phyloP scores from a whole-genome alignment of 2,329 filamentous ascomycete genomes.

The Pestalotiopsis sp. region DNA sequence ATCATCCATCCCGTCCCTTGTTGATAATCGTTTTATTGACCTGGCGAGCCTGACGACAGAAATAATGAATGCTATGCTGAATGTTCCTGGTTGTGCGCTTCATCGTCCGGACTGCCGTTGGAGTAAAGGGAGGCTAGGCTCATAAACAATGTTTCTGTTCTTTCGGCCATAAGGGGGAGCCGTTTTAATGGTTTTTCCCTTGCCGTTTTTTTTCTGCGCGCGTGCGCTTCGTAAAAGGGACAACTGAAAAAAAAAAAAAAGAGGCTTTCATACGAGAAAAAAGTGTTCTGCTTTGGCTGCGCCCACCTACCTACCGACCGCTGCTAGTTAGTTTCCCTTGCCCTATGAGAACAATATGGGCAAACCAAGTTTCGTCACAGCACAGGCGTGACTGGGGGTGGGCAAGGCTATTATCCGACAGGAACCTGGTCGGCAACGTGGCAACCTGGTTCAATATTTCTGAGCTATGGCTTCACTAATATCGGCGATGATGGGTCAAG shows the following conservation, averaged over 20 bases:
- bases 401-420: conserved; percentile 6
- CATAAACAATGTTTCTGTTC: not conserved
- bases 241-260: not conserved
- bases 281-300: not conserved
- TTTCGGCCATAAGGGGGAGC: not conserved
- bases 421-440: conserved; percentile 13
- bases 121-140: not conserved
- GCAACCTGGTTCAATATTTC: conserved; percentile 14
- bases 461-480: conserved; percentile 4
- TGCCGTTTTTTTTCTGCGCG: not conserved
- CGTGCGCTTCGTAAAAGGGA: too few species aligned
- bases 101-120: not conserved
- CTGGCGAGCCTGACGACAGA: too few species aligned
- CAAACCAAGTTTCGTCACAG: not conserved
- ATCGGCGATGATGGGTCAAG: conserved; percentile 4
- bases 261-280: not conserved
- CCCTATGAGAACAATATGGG: not conserved
- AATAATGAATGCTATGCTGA: too few species aligned
- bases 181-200: not conserved
- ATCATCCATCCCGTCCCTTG: not conserved
- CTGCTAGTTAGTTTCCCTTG: not conserved
- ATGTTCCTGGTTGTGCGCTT: too few species aligned
- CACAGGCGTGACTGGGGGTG: not conserved
- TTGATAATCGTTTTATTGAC: too few species aligned
- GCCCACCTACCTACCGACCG: not conserved